Base-by-base conservation (phyloP, 306 rosid species). In the Casuarina glauca region DNA sequence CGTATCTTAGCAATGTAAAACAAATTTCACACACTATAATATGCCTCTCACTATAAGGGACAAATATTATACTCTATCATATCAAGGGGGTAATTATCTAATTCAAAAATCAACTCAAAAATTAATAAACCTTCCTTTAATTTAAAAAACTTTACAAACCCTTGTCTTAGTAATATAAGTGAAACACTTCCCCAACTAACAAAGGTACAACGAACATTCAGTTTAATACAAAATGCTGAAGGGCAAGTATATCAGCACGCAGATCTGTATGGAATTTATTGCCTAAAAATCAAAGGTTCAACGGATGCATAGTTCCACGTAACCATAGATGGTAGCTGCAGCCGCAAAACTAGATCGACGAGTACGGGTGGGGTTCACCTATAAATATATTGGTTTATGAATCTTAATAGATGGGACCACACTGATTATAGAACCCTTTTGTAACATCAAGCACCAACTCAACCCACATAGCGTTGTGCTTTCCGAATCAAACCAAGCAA, bases 401-500 rank as follows among this genome's bases (percentile, higher is more conserved):
- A 20, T 20, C 26, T 20, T 20, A 20, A 20, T 20, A 20, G 26
- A 20, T 20, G 26, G 26, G 26, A 20, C 26, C 26, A 20, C 26
- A 20, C 26, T 20, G 26, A 20, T 20, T 20, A 20, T 20, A 20
- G 26, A 20, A 20, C 39, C 64, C 63, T n/a, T 66, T 3, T 66
- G n/a, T 39, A 13, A 19, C 69, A 67, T 13, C 44, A 46, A 41
- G 62, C 13, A 46, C 62, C 35, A 78, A 51, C 10, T 16, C 20
- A 17, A 36, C 69, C 71, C 17, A 26, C 15, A n/a, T 32, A 49
- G 75, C 68, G 55, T 16, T 9, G 26, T 17, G 70, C 9, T 35
- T 72, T 69, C 51, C 49, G 69, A 76, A 52, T 52, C 68, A 77
- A 50, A 16, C 58, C 7, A 45, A 54, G 50, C 5, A 76, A 66